A percentile compares a stretch with the other conserved stretches of the same genome.
Conservation (phyloP, 1,284 basidiomycete genomes). For the Ustilago bromivora region DNA sequence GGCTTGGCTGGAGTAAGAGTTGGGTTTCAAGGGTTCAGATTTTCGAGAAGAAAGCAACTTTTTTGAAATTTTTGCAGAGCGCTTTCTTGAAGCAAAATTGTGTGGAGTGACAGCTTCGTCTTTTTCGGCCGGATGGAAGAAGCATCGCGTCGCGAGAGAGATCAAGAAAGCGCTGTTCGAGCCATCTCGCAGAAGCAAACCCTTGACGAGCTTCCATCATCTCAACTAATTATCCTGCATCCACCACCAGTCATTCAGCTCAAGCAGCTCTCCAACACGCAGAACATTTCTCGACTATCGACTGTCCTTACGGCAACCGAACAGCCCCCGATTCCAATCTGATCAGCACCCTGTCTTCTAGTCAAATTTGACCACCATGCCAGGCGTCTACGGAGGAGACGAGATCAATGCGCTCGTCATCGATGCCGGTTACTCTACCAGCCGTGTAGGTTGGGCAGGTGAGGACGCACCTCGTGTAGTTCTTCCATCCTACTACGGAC, state of each 20-base stretch:
- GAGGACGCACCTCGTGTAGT: constrained; percentile 95
- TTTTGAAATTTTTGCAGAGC: constrained; percentile 34
- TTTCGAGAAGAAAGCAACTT: constrained; percentile 23
- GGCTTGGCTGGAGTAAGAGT: not conserved
- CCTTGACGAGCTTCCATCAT: not conserved
- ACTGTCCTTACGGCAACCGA: too few species aligned
- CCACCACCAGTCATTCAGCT: not conserved
- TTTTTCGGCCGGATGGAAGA: constrained; percentile 43
- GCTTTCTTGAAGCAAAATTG: constrained; percentile 4
- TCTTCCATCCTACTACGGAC: constrained; percentile 90
- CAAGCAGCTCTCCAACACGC: not conserved
- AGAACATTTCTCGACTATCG: not conserved
- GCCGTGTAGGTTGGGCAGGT: constrained; percentile 89
- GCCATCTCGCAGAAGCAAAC: constrained; percentile 10
- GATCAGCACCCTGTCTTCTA: not conserved
- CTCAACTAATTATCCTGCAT: constrained; percentile 9
- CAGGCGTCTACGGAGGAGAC: constrained; percentile 73
- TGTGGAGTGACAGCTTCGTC: constrained; percentile 24
- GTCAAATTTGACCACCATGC: constrained; percentile 45
- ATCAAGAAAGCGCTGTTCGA: constrained; percentile 16
- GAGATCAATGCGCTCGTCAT: constrained; percentile 95
- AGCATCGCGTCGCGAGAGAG: constrained; percentile 39
- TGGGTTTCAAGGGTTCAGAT: constrained; percentile 15
- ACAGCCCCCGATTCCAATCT: too few species aligned
- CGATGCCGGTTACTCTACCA: constrained; percentile 89